Base-by-base conservation (phyloP, 2,329 filamentous ascomycete species). In the Domatiomyces globalis region DNA sequence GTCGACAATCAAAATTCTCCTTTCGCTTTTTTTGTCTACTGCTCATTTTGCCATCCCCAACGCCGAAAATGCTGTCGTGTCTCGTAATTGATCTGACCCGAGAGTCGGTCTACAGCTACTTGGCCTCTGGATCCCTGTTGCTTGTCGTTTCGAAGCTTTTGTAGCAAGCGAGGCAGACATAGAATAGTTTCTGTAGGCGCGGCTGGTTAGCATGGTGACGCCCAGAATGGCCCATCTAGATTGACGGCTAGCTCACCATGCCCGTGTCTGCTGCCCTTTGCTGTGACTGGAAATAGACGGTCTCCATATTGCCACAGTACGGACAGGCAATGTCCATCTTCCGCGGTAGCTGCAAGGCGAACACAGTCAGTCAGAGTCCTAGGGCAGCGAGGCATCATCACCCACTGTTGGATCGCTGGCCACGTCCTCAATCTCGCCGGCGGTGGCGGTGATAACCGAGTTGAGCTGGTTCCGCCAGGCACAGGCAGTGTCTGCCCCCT, bases 251-350 rank as follows among this genome's bases (percentile, higher is more conserved):
- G 33, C 85, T 76, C 71, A 96, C 92, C 92, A 98, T 98, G 73
- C 92, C 92, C 45, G 92, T 98, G 69, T 96, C 89, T 47, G 87
- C 87, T 61, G 85, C 95, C 70, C 92, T 85, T 73, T 96, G 89
- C 67, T 98, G 92, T 56, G 89, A 95, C 73, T 98, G 92, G 75
- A 98, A 98, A 73, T 95, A 98, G 54, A 98, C 94, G 45, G 89
- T 88, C 71, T 96, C 89, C 61, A 81, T 80, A 68, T 92, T 85
- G 59, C 79, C 77, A 75, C 94, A 98, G 61, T 75, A 78, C 49
- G 88, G 87, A 72, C 92, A 98, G 54, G 78, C 77, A 71, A 85
- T 87, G 67, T 87, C 86, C 62, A 87, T 83, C 63, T 89, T 84
- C 58, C 92, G 92, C 68, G 96, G 85, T 89, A 95, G 79, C 65